Conservation (phyloP, 305 asterid species). For the Fraxinus nigra region DNA sequence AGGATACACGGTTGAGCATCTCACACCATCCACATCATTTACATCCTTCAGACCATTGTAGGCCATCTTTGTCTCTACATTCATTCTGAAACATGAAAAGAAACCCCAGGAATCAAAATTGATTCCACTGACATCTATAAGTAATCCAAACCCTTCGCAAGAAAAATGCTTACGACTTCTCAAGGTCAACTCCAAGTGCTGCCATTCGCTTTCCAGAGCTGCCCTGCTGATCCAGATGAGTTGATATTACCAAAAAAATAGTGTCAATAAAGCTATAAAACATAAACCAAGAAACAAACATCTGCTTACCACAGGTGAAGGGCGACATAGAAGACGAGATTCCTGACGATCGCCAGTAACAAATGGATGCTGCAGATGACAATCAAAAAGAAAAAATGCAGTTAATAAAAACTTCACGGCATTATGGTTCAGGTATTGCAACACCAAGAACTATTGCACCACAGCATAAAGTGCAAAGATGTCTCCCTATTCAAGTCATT, state of each 20-base stretch:
- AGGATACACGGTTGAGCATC: constrained; percentile 53
- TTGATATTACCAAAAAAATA: constrained; percentile 17
- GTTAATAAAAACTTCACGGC: neutral
- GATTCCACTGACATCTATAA: constrained; percentile 1
- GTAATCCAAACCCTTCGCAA: neutral
- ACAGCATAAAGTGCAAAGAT: neutral
- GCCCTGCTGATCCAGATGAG: constrained; percentile 44
- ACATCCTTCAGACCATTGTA: constrained; percentile 66
- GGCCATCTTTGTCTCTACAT: constrained; percentile 50
- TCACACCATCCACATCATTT: constrained; percentile 38
- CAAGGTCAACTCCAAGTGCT: constrained; percentile 49
- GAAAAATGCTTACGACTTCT: constrained; percentile 57
- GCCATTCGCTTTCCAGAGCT: constrained; percentile 48
- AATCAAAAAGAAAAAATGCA: constrained; percentile 20
- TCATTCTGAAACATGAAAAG: constrained; percentile 55
- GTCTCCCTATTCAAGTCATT: neutral
- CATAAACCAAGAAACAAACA: constrained; percentile 11
- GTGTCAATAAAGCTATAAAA: constrained; percentile 7
- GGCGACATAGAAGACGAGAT: constrained; percentile 49
- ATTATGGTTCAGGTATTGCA: neutral
- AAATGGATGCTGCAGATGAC: constrained; percentile 80
- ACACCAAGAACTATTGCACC: neutral
- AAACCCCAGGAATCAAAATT: constrained; percentile 12
- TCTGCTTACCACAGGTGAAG: constrained; percentile 58
- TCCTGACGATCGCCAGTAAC: constrained; percentile 76